phyloP scores from a whole-genome alignment of 2,329 filamentous ascomycete genomes.

The Emmonsia crescens region DNA sequence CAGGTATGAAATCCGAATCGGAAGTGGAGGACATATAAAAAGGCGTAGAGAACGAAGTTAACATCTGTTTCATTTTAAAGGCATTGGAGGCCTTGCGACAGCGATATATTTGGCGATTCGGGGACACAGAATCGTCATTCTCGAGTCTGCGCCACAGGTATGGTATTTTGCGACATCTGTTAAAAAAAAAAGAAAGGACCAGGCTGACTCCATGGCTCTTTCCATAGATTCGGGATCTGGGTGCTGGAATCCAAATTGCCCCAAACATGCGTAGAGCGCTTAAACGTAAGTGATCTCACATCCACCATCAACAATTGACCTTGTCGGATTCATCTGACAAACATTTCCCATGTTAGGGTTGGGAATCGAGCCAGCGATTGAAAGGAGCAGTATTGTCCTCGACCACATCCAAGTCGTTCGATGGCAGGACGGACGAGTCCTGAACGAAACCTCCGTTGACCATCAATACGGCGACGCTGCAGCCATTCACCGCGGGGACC shows the following conservation, averaged over 20 bases:
- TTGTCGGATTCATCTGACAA: background rate
- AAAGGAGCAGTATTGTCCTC: slow-evolving; percentile 15
- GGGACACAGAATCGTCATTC: slow-evolving; percentile 17
- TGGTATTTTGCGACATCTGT: slow-evolving; percentile 1
- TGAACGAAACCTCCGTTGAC: slow-evolving; percentile 25
- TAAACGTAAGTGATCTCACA: slow-evolving; percentile 5
- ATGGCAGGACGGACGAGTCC: slow-evolving; percentile 21
- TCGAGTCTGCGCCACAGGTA: slow-evolving; percentile 11
- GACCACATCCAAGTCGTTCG: slow-evolving; percentile 23
- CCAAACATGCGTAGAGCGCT: slow-evolving; percentile 11
- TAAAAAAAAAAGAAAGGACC: background rate
- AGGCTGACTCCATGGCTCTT: background rate
- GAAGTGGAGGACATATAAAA: background rate
- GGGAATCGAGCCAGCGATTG: slow-evolving; percentile 3
- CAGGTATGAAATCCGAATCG: background rate
- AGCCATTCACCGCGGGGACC: slow-evolving; percentile 25
- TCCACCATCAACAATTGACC: background rate
- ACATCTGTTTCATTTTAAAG: slow-evolving; percentile 6
- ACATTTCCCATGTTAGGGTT: background rate
- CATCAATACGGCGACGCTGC: slow-evolving; percentile 19
- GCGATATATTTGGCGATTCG: slow-evolving; percentile 14
- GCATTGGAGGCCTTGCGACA: slow-evolving; percentile 17
- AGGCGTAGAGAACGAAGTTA: background rate
- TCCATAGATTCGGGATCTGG: slow-evolving; percentile 4
- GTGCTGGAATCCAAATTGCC: slow-evolving; percentile 18